phyloP scores from a whole-genome alignment of 805 yeast genomes.

The Sporopachydermia quercuum region DNA sequence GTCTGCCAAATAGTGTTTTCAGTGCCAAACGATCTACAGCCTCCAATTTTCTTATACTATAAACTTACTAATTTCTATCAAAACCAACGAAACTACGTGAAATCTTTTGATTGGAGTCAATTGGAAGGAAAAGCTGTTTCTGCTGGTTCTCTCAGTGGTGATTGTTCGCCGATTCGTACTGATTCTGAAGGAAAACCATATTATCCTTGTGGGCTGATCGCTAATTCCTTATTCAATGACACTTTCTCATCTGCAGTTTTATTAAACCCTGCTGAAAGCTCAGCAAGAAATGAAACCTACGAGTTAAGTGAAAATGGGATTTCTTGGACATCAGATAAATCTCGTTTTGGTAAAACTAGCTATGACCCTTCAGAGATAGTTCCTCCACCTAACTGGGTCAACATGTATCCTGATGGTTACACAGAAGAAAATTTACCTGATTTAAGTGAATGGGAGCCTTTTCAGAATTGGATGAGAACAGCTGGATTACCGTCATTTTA shows the following conservation, averaged over 20 bases:
- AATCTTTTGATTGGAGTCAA: conserved; percentile 55
- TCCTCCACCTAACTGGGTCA: conserved; percentile 78
- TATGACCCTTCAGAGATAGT: conserved; percentile 47
- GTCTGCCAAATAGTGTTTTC: conserved; percentile 46
- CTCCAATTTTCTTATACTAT: conserved; percentile 52
- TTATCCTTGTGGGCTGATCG: conserved; percentile 78
- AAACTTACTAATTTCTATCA: conserved; percentile 64
- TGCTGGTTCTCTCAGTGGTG: conserved; percentile 25
- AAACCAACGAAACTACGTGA: conserved; percentile 68
- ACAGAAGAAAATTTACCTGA: conserved; percentile 57
- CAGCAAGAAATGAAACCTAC: conserved; percentile 27
- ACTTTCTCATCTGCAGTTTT: conserved; percentile 39
- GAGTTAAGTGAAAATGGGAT: conserved; percentile 38
- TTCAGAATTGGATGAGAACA: conserved; percentile 81
- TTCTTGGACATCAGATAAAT: conserved; percentile 57
- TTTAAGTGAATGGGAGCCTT: conserved; percentile 46
- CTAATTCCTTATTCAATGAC: conserved; percentile 69
- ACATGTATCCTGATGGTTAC: conserved; percentile 59
- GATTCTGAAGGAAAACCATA: conserved; percentile 8
- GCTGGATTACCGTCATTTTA: conserved; percentile 58
- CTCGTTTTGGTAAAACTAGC: conserved; percentile 47
- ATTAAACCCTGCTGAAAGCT: conserved; percentile 18
- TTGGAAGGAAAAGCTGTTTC: conserved; percentile 48
- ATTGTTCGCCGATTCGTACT: conserved; percentile 5
- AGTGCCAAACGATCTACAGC: conserved; percentile 41